Base-by-base conservation (phyloP, 345 rosid species). In the Lepidium didymum region DNA sequence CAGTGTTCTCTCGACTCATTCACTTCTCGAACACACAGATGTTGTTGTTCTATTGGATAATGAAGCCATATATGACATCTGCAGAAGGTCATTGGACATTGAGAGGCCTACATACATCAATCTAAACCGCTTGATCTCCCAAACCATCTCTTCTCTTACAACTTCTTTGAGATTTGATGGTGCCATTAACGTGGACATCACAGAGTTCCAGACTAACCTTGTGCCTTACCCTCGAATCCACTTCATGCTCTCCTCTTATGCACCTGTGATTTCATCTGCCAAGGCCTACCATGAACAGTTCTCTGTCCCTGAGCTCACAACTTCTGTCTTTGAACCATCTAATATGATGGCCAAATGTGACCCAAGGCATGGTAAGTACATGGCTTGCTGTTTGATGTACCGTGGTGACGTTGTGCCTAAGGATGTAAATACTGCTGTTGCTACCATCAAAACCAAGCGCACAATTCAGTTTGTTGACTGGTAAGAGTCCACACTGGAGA, bases 341-440 rank as follows among this genome's bases (percentile, higher is more conserved):
- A 87, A 81, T 67, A 87, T 85, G 96, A 89, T 87, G 96, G 91
- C 91, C 42, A 89, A 87, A 81, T 89, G 91, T 67, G 96, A 89
- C 69, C 92, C 96, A 15, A 81, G 96, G 78, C 92, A 87, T 2
- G 96, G 92, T 50, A 89, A 89, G 73, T 87, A 87, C 81, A 89
- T 87, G 91, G 93, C 91, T 40, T 89, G 96, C 43, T 89, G 89
- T 75, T 81, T 87, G 73, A 89, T 87, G 96, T 87, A 85, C 64
- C 84, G 91, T 29, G 96, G 96, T 51, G 96, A 87, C 52, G 85
- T 87, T 23, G 91, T 87, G 7, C 93, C 93, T 1, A 89, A 89
- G 79, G 91, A 89, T 44, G 96, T 89, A 66, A 89, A 87, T 72
- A 85, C 85, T 62, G 89, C 93, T 4, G 89, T 87, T 56, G 88